phyloP scores from a whole-genome alignment of 768 basidiomycete genomes.

The Calocybe cyanea region DNA sequence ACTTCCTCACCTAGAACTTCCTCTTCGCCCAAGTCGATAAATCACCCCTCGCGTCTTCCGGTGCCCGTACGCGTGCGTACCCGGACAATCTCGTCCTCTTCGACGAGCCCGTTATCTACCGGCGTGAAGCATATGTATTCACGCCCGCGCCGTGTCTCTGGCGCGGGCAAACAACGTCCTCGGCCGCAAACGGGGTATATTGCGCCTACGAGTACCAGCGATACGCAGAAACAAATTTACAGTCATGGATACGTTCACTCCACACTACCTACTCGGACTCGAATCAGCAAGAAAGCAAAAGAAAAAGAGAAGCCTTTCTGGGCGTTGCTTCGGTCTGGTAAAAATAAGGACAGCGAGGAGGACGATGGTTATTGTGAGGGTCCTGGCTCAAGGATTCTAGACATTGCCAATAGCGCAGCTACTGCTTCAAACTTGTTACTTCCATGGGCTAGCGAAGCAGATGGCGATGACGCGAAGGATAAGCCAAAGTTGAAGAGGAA shows the following conservation, averaged over 20 bases:
- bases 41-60: slow-evolving; percentile 18
- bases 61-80: slow-evolving; percentile 20
- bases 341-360: slow-evolving; percentile 1
- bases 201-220: slow-evolving; percentile 16
- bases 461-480: not conserved
- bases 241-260: slow-evolving; percentile 2
- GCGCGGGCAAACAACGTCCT: not conserved
- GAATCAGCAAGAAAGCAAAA: not conserved
- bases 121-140: not conserved
- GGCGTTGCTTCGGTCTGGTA: not conserved
- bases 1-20: slow-evolving; percentile 16
- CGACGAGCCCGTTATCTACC: slow-evolving; percentile 5
- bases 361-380: not conserved
- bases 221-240: not conserved
- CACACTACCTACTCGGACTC: slow-evolving; percentile 2
- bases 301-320: not conserved
- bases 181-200: slow-evolving; percentile 27
- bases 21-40: not conserved
- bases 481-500: slow-evolving; percentile 5
- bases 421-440: not conserved
- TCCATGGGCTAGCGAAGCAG: not conserved
- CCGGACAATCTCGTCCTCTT: slow-evolving; percentile 12
- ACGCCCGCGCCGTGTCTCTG: slow-evolving; percentile 11
- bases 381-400: slow-evolving; percentile 10
- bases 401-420: slow-evolving; percentile 11